Conservation (phyloP, 2,329 filamentous ascomycete genomes). For the Apiospora rasikravindrae region DNA sequence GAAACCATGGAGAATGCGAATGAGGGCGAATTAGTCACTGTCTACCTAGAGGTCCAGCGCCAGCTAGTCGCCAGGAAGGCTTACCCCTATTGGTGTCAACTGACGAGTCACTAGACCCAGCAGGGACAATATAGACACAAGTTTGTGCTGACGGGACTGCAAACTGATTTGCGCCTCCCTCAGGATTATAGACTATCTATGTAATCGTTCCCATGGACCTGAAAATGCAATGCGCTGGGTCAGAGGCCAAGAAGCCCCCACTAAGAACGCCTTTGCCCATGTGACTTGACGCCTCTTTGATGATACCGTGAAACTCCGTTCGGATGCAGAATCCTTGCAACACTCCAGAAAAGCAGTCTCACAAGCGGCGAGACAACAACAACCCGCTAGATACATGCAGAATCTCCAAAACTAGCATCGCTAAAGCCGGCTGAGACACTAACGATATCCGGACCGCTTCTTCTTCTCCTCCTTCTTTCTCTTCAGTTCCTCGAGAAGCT, state of each 20-base stretch:
- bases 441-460: constrained; percentile 27
- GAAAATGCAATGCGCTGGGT: constrained; percentile 16
- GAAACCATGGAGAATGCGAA: background rate
- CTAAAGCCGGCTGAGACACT: background rate
- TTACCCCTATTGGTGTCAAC: background rate
- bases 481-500: constrained; percentile 49
- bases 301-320: constrained; percentile 17
- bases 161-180: background rate
- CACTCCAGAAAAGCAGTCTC: constrained; percentile 12
- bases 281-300: constrained; percentile 11
- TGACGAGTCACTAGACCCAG: background rate
- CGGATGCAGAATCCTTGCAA: constrained; percentile 13
- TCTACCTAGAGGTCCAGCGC: background rate
- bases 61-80: background rate
- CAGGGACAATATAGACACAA: background rate
- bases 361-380: constrained; percentile 4
- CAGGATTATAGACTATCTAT: constrained; percentile 14
- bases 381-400: constrained; percentile 1
- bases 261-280: constrained; percentile 10
- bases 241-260: background rate
- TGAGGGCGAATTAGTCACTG: background rate
- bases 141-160: background rate
- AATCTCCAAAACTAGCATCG: background rate
- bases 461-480: constrained; percentile 40
- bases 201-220: background rate